Percentiles rank a stretch among this genome's conserved stretches.
phyloP scores from a whole-genome alignment of 192 early-diverging fungal genomes.

The Backusella macrospora region DNA sequence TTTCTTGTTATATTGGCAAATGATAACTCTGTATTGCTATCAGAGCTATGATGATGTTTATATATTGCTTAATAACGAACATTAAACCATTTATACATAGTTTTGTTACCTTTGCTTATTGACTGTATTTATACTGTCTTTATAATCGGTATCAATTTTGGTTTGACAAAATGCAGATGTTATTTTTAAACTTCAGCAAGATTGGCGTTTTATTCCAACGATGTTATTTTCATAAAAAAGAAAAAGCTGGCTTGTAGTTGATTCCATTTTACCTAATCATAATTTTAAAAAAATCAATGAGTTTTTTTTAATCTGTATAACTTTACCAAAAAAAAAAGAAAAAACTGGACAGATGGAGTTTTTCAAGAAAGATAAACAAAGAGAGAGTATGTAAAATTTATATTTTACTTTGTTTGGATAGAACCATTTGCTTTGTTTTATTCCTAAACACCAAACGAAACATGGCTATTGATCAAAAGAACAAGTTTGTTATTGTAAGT shows the following conservation, averaged over 20 bases:
- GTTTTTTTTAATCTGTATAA: not conserved
- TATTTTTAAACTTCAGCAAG: not conserved
- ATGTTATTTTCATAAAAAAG: not conserved
- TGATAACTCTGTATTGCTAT: too few species aligned
- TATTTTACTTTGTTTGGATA: not conserved
- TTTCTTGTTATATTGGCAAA: too few species aligned
- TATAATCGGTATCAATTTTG: too few species aligned
- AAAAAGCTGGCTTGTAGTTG: not conserved
- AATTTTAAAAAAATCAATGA: not conserved
- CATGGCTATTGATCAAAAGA: conserved; percentile 32
- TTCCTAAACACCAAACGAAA: not conserved
- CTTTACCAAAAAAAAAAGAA: not conserved
- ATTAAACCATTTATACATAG: too few species aligned
- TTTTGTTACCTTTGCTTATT: too few species aligned
- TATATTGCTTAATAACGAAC: too few species aligned
- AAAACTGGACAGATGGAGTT: not conserved
- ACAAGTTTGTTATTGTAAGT: conserved; percentile 44
- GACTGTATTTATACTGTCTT: too few species aligned
- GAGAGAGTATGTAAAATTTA: too few species aligned
- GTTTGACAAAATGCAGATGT: conserved; percentile 8
- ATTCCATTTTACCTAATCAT: not conserved
- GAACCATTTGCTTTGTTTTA: not conserved
- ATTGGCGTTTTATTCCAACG: not conserved
- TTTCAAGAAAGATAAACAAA: not conserved
- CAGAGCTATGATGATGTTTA: too few species aligned